Evolutionary conservation across 345 rosid genomes (phyloP).

Genomic region (Sonneratia caseolaris): DNA sequence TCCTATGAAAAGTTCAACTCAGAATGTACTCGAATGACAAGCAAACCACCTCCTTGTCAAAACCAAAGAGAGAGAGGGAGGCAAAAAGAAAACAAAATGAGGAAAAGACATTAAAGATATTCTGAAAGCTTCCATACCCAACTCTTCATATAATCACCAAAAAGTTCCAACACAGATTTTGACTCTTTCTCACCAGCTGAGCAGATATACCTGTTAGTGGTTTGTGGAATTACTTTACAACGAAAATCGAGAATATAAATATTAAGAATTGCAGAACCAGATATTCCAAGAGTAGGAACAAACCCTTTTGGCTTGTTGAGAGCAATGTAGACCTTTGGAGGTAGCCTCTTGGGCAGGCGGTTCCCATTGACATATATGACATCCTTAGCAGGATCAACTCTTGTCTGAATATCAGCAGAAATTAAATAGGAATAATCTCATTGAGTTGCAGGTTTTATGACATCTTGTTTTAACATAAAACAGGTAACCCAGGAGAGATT

Average conservation of each 20-base stretch:
- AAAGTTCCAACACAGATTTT: slow-evolving; percentile 54
- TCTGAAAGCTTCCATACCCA: slow-evolving; percentile 40
- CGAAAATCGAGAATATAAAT: slow-evolving; percentile 8
- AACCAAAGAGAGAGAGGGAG: neutral
- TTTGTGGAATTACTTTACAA: neutral
- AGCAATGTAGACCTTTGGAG: slow-evolving; percentile 83
- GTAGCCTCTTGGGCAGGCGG: slow-evolving; percentile 79
- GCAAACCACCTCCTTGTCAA: neutral
- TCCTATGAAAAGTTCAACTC: neutral
- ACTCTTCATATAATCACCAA: slow-evolving; percentile 55
- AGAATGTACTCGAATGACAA: neutral
- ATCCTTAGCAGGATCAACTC: slow-evolving; percentile 77
- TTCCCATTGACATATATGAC: slow-evolving; percentile 76
- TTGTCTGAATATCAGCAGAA: slow-evolving; percentile 43
- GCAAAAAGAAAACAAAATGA: neutral
- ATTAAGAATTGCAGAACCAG: neutral
- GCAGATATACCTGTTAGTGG: slow-evolving; percentile 69
- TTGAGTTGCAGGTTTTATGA: neutral
- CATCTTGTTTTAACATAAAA: neutral
- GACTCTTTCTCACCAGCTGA: slow-evolving; percentile 80
- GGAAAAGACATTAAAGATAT: neutral
- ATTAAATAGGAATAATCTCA: neutral
- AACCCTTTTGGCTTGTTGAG: slow-evolving; percentile 99
- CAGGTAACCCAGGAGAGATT: neutral
- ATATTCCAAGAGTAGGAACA: slow-evolving; percentile 14